Percentiles rank a stretch among this genome's conserved stretches.
Conservation (phyloP, 805 yeast species). For the Clavispora asparagi region DNA sequence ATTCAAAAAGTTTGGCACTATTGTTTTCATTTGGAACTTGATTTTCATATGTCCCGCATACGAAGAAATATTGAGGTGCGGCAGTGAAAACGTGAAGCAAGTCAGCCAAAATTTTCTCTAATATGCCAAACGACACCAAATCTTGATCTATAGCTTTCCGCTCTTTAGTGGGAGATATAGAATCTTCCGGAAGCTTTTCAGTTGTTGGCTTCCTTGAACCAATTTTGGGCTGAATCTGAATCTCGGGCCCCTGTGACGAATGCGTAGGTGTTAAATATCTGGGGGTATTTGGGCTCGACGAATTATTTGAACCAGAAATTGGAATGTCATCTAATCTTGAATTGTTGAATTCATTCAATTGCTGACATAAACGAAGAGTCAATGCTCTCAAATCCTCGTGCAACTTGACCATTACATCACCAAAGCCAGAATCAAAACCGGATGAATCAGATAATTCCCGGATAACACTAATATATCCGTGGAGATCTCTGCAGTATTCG, state of each 20-base stretch:
- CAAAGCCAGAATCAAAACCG: constrained; percentile 16
- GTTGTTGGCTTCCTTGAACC: neutral
- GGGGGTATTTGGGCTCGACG: neutral
- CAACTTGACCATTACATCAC: constrained; percentile 20
- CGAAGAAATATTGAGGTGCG: constrained; percentile 23
- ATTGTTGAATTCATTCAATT: constrained; percentile 10
- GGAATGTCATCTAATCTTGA: neutral
- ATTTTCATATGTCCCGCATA: constrained; percentile 11
- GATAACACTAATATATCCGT: constrained; percentile 24
- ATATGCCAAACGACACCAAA: neutral
- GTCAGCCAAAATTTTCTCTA: constrained; percentile 28
- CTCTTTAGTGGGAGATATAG: neutral
- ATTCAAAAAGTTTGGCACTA: constrained; percentile 12
- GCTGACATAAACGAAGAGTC: constrained; percentile 21
- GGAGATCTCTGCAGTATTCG: constrained; percentile 16
- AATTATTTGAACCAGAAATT: neutral
- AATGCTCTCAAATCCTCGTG: constrained; percentile 20
- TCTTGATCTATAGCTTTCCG: neutral
- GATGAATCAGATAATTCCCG: constrained; percentile 26
- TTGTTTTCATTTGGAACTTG: constrained; percentile 1
- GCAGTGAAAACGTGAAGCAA: constrained; percentile 28
- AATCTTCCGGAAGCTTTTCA: neutral
- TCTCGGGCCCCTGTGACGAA: neutral
- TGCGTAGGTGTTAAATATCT: neutral
- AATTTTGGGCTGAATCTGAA: neutral